phyloP scores from a whole-genome alignment of 805 yeast genomes.

The Nakazawaea ernobii region DNA sequence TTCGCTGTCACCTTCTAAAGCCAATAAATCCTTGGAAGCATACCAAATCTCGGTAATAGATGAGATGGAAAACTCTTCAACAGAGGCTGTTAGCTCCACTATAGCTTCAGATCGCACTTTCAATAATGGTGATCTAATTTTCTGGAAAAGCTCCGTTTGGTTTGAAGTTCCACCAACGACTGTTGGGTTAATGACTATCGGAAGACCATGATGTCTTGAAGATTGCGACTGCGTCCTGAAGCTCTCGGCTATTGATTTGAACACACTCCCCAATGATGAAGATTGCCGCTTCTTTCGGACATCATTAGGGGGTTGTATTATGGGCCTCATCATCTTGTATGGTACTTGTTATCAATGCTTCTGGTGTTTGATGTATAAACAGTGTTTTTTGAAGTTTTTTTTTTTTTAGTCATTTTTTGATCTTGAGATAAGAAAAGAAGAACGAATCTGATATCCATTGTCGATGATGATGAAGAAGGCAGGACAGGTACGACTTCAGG shows the following conservation, averaged over 20 bases:
- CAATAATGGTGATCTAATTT: conserved; percentile 18
- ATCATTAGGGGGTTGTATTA: neutral
- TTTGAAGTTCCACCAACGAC: conserved; percentile 22
- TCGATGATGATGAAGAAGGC: no score
- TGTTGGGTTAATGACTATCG: conserved; percentile 20
- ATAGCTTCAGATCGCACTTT: conserved; percentile 44
- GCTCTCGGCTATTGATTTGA: conserved; percentile 21
- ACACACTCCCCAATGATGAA: conserved; percentile 12
- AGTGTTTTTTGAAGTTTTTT: neutral
- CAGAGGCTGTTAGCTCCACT: conserved; percentile 38
- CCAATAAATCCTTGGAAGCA: conserved; percentile 49
- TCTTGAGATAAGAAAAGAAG: no score
- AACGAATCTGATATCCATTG: no score
- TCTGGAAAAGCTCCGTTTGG: conserved; percentile 15
- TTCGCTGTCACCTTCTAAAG: conserved; percentile 21
- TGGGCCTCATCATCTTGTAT: conserved; percentile 7
- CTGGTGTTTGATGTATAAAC: neutral
- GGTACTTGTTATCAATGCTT: neutral
- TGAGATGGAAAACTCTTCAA: conserved; percentile 47
- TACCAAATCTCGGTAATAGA: conserved; percentile 76
- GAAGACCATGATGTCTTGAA: conserved; percentile 11
- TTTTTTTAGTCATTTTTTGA: no score
- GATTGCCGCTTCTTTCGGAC: neutral
- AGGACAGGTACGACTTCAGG: no score
- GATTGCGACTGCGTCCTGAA: conserved; percentile 1